Evolutionary conservation across 2,329 filamentous ascomycete genomes (phyloP), one percentile per base, ranked within the genome.

Genomic region (Cladosporium phlei): DNA sequence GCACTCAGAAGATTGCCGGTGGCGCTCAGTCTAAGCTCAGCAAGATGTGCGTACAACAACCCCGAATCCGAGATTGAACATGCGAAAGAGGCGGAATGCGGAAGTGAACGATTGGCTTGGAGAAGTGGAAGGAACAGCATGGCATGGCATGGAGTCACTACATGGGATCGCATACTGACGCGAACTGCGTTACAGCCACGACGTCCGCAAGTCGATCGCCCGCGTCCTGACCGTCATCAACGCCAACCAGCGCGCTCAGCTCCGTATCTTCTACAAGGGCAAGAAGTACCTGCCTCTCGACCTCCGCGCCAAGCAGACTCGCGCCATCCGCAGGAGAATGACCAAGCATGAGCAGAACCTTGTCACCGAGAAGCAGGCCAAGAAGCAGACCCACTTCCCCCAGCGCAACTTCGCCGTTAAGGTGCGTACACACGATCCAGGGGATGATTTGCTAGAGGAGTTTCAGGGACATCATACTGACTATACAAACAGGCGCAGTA

Each of bases 221-320:
- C 90, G 91, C 70, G 88, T 96, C 76, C 85, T 98, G 67, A 98
- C 93, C 74, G 82, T 98, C 79, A 95, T 98, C 85, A 98, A 97
- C 83, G 86, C 89, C 76, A 97, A 95, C 83, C 93, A 98, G 81
- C 86, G 94, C 73, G 80, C 88, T 62, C 90, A 97, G 79, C 88
- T 98, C 67, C 89, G 90, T 66, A 81, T 97, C 62, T 97, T 97
- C 86, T 98, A 98, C 85, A 94, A 95, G 83, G 86, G 86, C 85
- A 97, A 97, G 88, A 97, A 96, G 82, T 96, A 96, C 83, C 77
- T 89, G 58, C 93, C 93, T 59, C 88, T 98, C 72, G 94, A 98
- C 75, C 90, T 98, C 79, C 88, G 93, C 75, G 76, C 89, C 71
- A 97, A 97, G 87, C 84, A 93, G 80, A 98, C 93, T 70, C 90